These are phyloP conservation scores for Hordeum vulgare DNA, from an alignment of 176 grass and related monocot genomes.

Conservation along the genomic window MorexV3_pseudomolecules_assembly NC_058520.1:190052038-190052537, in stretches of 20 bases:
- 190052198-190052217: constrained; percentile 63
- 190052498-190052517: constrained; percentile 55
- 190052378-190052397: constrained; percentile 26
- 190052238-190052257: constrained; percentile 65
- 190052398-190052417: too few relatives aligned
- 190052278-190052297: constrained; percentile 56
- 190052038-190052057: constrained; percentile 66
- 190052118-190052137: background rate
- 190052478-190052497: constrained; percentile 12
- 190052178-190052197: constrained; percentile 68
- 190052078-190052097: constrained; percentile 65
- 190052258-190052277: constrained; percentile 73
- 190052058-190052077: constrained; percentile 85
- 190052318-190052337: constrained; percentile 28
- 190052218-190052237: constrained; percentile 64
- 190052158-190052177: constrained; percentile 85
- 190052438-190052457: background rate
- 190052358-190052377: constrained; percentile 32
- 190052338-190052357: too few relatives aligned
- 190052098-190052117: background rate
- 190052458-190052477: too few relatives aligned
- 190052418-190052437: constrained; percentile 24
- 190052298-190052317: constrained; percentile 69
- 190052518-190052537: constrained; percentile 49
- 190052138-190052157: background rate